Evolutionary conservation across 202 grass and related monocot species (phyloP).

Genomic region (Bolboschoenoplectus hybrid): DNA sequence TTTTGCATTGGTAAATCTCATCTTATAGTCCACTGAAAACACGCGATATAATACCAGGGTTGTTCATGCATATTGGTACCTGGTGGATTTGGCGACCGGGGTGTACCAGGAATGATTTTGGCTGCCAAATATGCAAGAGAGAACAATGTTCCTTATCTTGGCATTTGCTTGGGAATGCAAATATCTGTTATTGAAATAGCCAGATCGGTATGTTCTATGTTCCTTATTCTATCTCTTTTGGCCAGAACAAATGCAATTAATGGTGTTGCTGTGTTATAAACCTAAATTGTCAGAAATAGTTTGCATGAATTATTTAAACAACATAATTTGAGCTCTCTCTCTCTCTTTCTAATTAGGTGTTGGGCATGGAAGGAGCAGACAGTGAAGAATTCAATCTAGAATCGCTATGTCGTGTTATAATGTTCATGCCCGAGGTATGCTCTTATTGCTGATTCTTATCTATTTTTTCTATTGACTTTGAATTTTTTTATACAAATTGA

Average conservation of each 20-base stretch:
- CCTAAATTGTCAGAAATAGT: slow-evolving; percentile 8
- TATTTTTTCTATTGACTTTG: not conserved
- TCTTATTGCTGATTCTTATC: not conserved
- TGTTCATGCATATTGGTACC: slow-evolving; percentile 90
- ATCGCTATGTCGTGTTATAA: slow-evolving; percentile 61
- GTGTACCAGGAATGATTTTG: slow-evolving; percentile 92
- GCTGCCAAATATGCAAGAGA: slow-evolving; percentile 98
- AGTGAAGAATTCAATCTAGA: slow-evolving; percentile 89
- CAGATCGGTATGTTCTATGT: slow-evolving; percentile 59
- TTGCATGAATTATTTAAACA: not conserved
- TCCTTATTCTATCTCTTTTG: slow-evolving; percentile 32
- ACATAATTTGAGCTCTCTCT: not conserved
- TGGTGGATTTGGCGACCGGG: slow-evolving; percentile 94
- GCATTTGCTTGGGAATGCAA: slow-evolving; percentile 99
- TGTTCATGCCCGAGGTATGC: slow-evolving; percentile 96
- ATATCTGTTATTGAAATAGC: slow-evolving; percentile 98
- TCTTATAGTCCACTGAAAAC: slow-evolving; percentile 14
- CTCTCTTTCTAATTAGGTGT: slow-evolving; percentile 52
- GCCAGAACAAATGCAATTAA: not conserved
- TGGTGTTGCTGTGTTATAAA: not conserved
- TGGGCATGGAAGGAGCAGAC: slow-evolving; percentile 73
- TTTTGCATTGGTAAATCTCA: slow-evolving; percentile 16
- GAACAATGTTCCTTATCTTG: slow-evolving; percentile 96
- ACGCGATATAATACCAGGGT: slow-evolving; percentile 50
- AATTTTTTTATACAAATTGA: slow-evolving; percentile 7